Base-by-base conservation (phyloP, 805 yeast genomes). In the Wickerhamiella australiensis region DNA sequence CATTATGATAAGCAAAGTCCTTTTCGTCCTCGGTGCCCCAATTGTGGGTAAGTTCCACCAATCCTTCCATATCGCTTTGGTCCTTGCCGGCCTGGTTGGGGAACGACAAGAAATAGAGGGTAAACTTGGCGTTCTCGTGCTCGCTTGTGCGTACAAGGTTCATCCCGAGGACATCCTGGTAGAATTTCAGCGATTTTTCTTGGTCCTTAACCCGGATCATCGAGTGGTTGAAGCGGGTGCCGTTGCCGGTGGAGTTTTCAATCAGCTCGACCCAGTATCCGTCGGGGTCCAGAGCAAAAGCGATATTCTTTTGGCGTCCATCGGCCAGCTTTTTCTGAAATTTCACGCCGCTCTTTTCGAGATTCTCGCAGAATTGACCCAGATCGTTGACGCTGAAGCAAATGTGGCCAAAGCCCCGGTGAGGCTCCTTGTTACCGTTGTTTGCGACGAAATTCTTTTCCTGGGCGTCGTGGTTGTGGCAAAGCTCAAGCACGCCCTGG, bases 201-300 rank as follows among this genome's bases (percentile, higher is more conserved):
- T 92, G 86, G 67, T 92, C 96, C 66, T 81, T 85, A 49, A 92
- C 83, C 60, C 98, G 78, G 56, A 90, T 76, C 98, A 92, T 90
- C 5, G 92, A 69, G 67, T 90, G 96, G 68, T 90, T 88, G 66
- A 90, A 76, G 54, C 74, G 70, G 9, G 31, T 21, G 23, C 52
- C 57, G 9, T 50, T 33, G 45, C 61, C 59, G 52, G 62, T 60
- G 17, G 43, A 31, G 57, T 77, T 80, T 60, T 78, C 79, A 57
- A 90, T 76, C 60, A 90, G 68, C 71, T 90, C 98, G 59, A 90
- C 76, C 98, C 98, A 90, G 69, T 92, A 92, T 59, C 92, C 92
- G 67, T 90, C 90, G 5, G 97, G 96, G 61, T 92, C 98, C 57
- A 88, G 75, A 5, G 82, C 94, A 66, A 90, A 92, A 0, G 97